Percentiles rank a stretch among this genome's conserved stretches.
Evolutionary conservation across 192 early-diverging fungal species (phyloP).

Genomic region (Mortierella hygrophila): DNA sequence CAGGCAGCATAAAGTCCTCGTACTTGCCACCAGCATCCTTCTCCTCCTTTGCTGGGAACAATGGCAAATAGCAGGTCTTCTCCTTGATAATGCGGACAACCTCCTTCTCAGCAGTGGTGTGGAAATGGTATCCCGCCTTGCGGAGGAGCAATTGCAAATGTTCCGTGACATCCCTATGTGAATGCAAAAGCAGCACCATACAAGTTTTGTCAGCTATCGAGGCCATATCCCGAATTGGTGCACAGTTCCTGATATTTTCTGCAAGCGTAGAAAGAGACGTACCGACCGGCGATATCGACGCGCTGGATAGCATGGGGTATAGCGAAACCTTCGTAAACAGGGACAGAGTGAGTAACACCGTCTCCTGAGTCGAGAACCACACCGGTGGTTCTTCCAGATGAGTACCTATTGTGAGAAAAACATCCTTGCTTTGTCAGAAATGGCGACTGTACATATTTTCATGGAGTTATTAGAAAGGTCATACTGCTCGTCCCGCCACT

Average conservation of each 20-base stretch:
- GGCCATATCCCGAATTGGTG: not conserved
- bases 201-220: not conserved
- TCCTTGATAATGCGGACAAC: constrained; percentile 97
- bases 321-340: constrained; percentile 97
- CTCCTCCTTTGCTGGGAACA: constrained; percentile 92
- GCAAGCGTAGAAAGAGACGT: not conserved
- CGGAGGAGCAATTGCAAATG: constrained; percentile 93
- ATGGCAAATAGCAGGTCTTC: constrained; percentile 93
- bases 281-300: constrained; percentile 92
- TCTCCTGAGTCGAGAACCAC: constrained; percentile 97
- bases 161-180: constrained; percentile 89
- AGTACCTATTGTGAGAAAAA: constrained; percentile 70
- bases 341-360: constrained; percentile 95
- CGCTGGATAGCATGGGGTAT: constrained; percentile 94
- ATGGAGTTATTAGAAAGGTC: not conserved
- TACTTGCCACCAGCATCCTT: constrained; percentile 85
- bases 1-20: constrained; percentile 86
- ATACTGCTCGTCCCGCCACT: constrained; percentile 15
- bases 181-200: not conserved
- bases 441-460: not conserved
- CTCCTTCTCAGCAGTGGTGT: constrained; percentile 95
- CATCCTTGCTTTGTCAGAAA: not conserved
- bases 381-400: constrained; percentile 97
- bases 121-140: constrained; percentile 88
- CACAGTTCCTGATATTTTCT: not conserved